Evolutionary conservation across 345 rosid species (phyloP).

Genomic region (Laguncularia racemosa): DNA sequence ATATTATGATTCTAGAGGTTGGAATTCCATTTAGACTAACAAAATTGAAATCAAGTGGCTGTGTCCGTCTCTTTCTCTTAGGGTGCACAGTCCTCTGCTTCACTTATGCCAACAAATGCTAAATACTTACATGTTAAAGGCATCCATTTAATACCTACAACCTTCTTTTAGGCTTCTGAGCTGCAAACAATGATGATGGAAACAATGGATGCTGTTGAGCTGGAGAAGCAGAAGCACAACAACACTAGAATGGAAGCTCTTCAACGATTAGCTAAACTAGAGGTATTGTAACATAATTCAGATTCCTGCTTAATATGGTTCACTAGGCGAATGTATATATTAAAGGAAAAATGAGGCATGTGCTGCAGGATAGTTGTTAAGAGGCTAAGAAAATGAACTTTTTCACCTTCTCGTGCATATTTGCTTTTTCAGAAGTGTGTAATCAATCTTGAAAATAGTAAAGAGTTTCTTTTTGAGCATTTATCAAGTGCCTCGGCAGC

Average conservation of each 20-base stretch:
- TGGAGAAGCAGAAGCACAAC: constrained; percentile 91
- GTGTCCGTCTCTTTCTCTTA: too few species aligned
- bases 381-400: too few species aligned
- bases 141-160: constrained; percentile 6
- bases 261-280: constrained; percentile 67
- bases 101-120: neutral
- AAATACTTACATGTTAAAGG: neutral
- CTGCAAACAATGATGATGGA: constrained; percentile 90
- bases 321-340: too few species aligned
- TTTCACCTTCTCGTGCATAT: too few species aligned
- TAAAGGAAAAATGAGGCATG: too few species aligned
- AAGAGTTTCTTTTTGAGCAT: too few species aligned
- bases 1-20: neutral
- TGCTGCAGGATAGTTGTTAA: too few species aligned
- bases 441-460: too few species aligned
- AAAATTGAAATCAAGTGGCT: too few species aligned
- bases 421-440: too few species aligned
- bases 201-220: constrained; percentile 85
- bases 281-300: constrained; percentile 38
- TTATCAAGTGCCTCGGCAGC: too few species aligned
- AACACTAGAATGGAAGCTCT: constrained; percentile 94
- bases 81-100: neutral
- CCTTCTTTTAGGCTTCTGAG: constrained; percentile 63
- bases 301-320: too few species aligned
- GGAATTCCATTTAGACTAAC: neutral